Conservation (phyloP, 2,329 filamentous ascomycete genomes). For the Pyrenophora graminea region DNA sequence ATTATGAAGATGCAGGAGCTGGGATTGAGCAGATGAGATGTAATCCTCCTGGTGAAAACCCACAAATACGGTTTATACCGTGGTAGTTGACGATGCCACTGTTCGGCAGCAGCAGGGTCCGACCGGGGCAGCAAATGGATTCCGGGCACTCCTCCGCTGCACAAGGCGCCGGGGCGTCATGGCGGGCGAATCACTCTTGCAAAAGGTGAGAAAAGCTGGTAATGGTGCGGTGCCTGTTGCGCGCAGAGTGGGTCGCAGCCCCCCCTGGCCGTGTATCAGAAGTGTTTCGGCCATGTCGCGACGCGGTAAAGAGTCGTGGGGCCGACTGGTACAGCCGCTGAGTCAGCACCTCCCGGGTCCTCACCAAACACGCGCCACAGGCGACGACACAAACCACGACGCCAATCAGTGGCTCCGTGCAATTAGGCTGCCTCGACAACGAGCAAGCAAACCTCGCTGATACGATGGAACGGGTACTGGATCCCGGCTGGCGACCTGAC, state of each 20-base stretch:
- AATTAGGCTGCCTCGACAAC: constrained; percentile 1
- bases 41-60: background rate
- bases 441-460: constrained; percentile 7
- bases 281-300: constrained; percentile 34
- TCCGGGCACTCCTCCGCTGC: constrained; percentile 15
- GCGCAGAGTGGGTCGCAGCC: constrained; percentile 23
- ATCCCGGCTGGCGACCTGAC: constrained; percentile 15
- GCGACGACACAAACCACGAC: constrained; percentile 4
- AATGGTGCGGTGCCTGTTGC: constrained; percentile 32
- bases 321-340: constrained; percentile 12
- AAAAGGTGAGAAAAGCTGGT: constrained; percentile 17
- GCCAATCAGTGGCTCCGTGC: constrained; percentile 16
- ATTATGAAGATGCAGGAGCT: no score
- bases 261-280: constrained; percentile 29
- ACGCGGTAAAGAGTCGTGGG: constrained; percentile 19
- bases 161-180: constrained; percentile 4
- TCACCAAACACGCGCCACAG: constrained; percentile 14
- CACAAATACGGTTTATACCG: background rate
- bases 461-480: constrained; percentile 8
- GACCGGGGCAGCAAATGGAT: constrained; percentile 5
- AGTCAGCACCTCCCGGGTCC: constrained; percentile 12
- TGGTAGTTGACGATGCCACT: constrained; percentile 1
- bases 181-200: constrained; percentile 25
- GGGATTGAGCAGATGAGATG: no score
- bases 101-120: constrained; percentile 12